Evolutionary conservation across 2,329 filamentous ascomycete genomes (phyloP), one percentile per base, ranked within the genome.

Genomic region (Fusarium napiforme): DNA sequence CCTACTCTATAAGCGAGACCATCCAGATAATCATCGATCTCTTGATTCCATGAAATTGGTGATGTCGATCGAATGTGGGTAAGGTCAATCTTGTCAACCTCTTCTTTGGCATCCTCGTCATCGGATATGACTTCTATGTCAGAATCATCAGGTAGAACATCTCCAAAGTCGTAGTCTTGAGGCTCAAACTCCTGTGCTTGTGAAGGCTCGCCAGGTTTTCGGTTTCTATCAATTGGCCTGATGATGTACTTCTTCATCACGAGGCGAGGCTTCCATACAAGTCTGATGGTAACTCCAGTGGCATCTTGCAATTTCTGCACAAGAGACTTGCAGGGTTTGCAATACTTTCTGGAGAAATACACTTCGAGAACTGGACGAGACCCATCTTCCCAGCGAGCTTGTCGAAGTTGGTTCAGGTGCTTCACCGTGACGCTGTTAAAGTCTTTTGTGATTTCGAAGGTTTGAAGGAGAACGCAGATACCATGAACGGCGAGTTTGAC

Each of bases 401-500:
- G 15, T 5, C 74, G 71, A 9, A 83, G 76, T 12, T 42, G 37
- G 5, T 42, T 34, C 10, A 83, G 74, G 1, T 79, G 72, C 1
- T 60, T 50, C 11, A 58, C 36, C 1, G 70, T 73, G 11, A 82
- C 49, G 4, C 64, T 71, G 32, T 77, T 49, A 19, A 75, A 58
- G 52, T 78, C 65, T 26, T 60, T 64, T 2, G 77, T 69, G 49
- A 82, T 77, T 19, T 49, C 59, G 46, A 80, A 81, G 5, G 60
- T 61, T 2, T 61, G 57, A 1, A 84, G 73, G 0, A 83, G 67
- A 0, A 78, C 58, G 12, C 78, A 78, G 0, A 83, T 55, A 0
- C 79, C 80, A 26, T 82, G 79, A 0, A 80, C 76, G 0, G 83
- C 81, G 0, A 85, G 78, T 62, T 85, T 85, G 21, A 82, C 81